Base-by-base conservation (phyloP, 495 filamentous ascomycete genomes). In the Penicillium chermesinum region DNA sequence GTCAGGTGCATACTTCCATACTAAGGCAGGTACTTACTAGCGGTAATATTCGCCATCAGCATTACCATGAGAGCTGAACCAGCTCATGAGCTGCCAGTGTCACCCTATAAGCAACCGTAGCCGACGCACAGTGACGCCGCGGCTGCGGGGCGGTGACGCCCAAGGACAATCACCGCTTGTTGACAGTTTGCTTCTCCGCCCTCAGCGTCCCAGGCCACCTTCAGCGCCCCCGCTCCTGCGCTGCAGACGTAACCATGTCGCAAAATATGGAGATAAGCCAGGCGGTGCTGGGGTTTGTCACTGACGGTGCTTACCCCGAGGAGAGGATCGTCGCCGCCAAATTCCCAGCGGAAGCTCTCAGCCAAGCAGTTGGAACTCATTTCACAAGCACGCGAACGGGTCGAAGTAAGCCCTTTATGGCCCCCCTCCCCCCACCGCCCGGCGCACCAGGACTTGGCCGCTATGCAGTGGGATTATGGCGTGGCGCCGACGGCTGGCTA, bases 281-380 rank as follows among this genome's bases (percentile, higher is more conserved):
- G 48, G 84, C 85, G 0, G 69, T 95, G 18, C 77, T 94, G 30
- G 71, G 82, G 40, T 91, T 87, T 58, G 79, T 89, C 30, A 61
- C 81, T n/a, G 65, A 84, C 34, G 84, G 86, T 35, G 54, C 65
- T 16, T 95, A 89, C 60, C 89, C 90, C 6, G 85, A 87, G 19
- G 88, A 94, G 59, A 73, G 77, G 18, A 59, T 87, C 21, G 76
- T 86, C 14, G 80, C 86, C 3, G 77, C 85, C 21, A 67, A 76
- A 16, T 65, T 91, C 35, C 71, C 81, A 32, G 58, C 79, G 3
- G 65, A 73, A 22, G 74, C 76, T 46, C 71, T 95, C n/a, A 2
- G 71, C 80, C 7, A 69, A 69, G 27, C 79, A 89, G 49, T 70
- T 89, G 50, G 73, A 82, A 52, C 73, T 81, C 7, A 75, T 96